These are phyloP conservation scores for Leccinum broughii DNA, from an alignment of 768 basidiomycete genomes.

Conservation along the genomic window DNA sequence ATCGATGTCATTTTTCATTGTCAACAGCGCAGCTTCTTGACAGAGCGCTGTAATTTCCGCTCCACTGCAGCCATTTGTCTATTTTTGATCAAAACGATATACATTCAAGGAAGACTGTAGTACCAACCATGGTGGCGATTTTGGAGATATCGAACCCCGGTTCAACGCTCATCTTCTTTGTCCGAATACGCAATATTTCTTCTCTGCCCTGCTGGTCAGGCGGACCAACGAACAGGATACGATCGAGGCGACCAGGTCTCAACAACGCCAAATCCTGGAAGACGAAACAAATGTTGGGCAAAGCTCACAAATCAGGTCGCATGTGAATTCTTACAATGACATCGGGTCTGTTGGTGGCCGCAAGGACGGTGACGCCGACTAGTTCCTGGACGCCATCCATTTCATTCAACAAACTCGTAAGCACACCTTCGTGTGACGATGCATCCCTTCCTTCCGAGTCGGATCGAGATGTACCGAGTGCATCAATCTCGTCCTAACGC, in stretches of 20 bases:
- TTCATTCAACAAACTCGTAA: conserved; percentile 92
- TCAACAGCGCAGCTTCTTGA: conserved; percentile 91
- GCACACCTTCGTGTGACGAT: conserved; percentile 79
- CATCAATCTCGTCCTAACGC: conserved; percentile 92
- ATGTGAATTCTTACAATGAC: conserved; percentile 60
- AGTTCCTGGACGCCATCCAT: conserved; percentile 99
- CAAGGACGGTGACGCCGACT: conserved; percentile 91
- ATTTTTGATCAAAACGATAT: conserved; percentile 7
- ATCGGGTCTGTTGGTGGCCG: conserved; percentile 95
- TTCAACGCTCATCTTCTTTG: conserved; percentile 78
- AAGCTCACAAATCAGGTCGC: neutral
- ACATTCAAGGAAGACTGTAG: neutral
- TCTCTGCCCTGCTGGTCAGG: conserved; percentile 77
- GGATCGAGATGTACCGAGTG: conserved; percentile 77
- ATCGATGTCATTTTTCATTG: conserved; percentile 87
- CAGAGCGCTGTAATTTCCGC: conserved; percentile 91
- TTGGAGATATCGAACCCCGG: conserved; percentile 61
- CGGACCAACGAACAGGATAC: conserved; percentile 91
- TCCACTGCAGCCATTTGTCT: conserved; percentile 96
- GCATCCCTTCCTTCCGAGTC: conserved; percentile 52
- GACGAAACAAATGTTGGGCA: neutral
- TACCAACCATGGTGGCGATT: conserved; percentile 66
- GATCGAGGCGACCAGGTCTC: conserved; percentile 92
- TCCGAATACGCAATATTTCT: conserved; percentile 83
- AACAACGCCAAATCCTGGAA: conserved; percentile 88